Percentiles rank a stretch among this genome's conserved stretches.
These are phyloP conservation scores for Sclerotiophoma versabilis DNA, from an alignment of 2,329 filamentous ascomycete genomes.

Conservation along the genomic window DNA sequence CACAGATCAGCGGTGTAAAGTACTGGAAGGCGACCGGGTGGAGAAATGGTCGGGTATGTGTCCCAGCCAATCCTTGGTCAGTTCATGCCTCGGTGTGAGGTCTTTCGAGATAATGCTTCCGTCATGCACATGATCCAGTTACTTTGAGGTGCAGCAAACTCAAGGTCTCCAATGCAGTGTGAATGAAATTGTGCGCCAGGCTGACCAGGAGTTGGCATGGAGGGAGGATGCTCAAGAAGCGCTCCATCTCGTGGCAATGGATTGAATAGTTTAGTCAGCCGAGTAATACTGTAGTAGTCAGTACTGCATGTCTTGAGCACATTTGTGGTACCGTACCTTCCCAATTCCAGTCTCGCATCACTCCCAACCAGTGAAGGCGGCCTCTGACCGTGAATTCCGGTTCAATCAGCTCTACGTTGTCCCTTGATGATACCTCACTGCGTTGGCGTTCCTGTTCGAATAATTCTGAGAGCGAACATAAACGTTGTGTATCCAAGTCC, in stretches of 20 bases:
- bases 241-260: neutral
- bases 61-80: too few relatives aligned
- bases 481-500: neutral
- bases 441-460: constrained; percentile 35
- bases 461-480: neutral
- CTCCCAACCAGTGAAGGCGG: constrained; percentile 71
- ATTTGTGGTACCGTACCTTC: constrained; percentile 62
- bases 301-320: neutral
- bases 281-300: constrained; percentile 3
- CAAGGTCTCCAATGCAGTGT: too few relatives aligned
- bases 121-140: too few relatives aligned
- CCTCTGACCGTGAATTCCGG: constrained; percentile 70
- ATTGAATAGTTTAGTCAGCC: neutral
- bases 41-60: too few relatives aligned
- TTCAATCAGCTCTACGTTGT: constrained; percentile 55
- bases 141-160: too few relatives aligned
- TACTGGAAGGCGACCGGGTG: too few relatives aligned
- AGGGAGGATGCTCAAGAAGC: neutral
- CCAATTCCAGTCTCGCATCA: constrained; percentile 77
- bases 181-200: too few relatives aligned
- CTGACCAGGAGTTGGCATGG: neutral
- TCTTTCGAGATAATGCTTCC: too few relatives aligned
- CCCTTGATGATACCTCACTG: constrained; percentile 16
- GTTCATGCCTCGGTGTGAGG: too few relatives aligned
- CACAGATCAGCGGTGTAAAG: too few relatives aligned